A percentile compares a stretch with the other conserved stretches of the same genome.
phyloP scores from a whole-genome alignment of 345 rosid species.

The Cardamine chenopodiifolia region DNA sequence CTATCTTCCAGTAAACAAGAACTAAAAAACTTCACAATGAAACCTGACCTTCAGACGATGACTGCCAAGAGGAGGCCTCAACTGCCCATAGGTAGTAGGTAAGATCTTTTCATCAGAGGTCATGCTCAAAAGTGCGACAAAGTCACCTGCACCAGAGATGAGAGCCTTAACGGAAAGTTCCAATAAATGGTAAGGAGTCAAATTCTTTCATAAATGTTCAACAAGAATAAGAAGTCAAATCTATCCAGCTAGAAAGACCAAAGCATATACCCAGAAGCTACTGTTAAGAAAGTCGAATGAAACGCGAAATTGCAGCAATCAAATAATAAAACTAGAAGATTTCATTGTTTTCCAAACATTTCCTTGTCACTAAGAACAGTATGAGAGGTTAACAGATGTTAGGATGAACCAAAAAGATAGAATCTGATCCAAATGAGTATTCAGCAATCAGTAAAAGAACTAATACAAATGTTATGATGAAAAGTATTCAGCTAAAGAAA shows the following conservation, averaged over 20 bases:
- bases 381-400: conserved; percentile 16
- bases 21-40: conserved; percentile 20
- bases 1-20: conserved; percentile 9
- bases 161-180: conserved; percentile 11
- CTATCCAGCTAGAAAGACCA: conserved; percentile 14
- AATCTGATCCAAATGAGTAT: too few relatives aligned
- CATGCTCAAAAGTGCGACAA: conserved; percentile 69
- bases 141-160: conserved; percentile 61
- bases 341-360: not conserved
- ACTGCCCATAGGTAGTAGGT: conserved; percentile 88
- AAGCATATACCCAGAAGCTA: conserved; percentile 15
- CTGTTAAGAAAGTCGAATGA: conserved; percentile 15
- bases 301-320: not conserved
- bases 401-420: conserved; percentile 17
- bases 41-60: conserved; percentile 86
- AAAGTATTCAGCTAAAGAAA: not conserved
- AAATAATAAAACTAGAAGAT: conserved; percentile 5
- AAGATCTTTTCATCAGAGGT: conserved; percentile 79
- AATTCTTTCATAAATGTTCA: not conserved
- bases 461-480: conserved; percentile 7
- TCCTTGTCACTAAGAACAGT: not conserved
- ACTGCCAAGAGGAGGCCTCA: conserved; percentile 96
- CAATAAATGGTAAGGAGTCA: conserved; percentile 21
- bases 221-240: conserved; percentile 20
- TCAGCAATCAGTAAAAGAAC: not conserved